Evolutionary conservation across 2,329 filamentous ascomycete species (phyloP).

Genomic region (Shiraia sp.): DNA sequence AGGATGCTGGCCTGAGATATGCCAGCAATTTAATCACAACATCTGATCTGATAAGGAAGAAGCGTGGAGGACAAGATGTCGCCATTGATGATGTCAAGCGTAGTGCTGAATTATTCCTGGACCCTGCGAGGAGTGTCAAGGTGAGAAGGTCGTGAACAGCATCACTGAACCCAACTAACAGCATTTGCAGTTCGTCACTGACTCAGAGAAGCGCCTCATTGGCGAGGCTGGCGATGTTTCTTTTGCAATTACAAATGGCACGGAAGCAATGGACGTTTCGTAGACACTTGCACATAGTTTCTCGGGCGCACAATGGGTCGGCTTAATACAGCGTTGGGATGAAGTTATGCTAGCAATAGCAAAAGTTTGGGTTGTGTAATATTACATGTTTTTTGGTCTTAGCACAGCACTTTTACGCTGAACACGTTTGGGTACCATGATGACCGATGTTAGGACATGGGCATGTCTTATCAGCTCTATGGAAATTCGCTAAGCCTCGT

Average conservation of each 20-base stretch:
- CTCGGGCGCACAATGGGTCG: constrained; percentile 26
- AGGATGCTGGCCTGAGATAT: constrained; percentile 89
- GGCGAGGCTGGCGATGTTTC: constrained; percentile 81
- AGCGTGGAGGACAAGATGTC: constrained; percentile 83
- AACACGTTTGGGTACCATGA: too few species aligned
- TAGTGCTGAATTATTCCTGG: constrained; percentile 93
- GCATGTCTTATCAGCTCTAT: too few species aligned
- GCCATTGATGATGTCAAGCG: constrained; percentile 87
- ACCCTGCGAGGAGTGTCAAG: constrained; percentile 82
- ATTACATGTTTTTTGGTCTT: too few species aligned
- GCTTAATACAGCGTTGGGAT: constrained; percentile 24
- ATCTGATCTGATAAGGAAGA: constrained; percentile 82
- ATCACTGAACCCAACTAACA: constrained; percentile 17
- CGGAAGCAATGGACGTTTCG: constrained; percentile 71
- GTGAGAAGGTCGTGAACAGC: constrained; percentile 22
- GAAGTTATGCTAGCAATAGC: constrained; percentile 10
- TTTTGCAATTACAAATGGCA: constrained; percentile 60
- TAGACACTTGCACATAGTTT: constrained; percentile 36
- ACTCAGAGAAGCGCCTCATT: constrained; percentile 92
- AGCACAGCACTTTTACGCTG: too few species aligned
- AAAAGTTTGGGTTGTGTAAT: constrained; percentile 22
- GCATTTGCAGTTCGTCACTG: constrained; percentile 68
- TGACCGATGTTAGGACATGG: too few species aligned
- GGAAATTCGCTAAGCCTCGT: too few species aligned
- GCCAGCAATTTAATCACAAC: constrained; percentile 98